Percentiles rank a stretch among this genome's conserved stretches.
These are phyloP conservation scores for Triangularia verruculosa DNA, from an alignment of 2,329 filamentous ascomycete genomes.

Conservation along the genomic window DNA sequence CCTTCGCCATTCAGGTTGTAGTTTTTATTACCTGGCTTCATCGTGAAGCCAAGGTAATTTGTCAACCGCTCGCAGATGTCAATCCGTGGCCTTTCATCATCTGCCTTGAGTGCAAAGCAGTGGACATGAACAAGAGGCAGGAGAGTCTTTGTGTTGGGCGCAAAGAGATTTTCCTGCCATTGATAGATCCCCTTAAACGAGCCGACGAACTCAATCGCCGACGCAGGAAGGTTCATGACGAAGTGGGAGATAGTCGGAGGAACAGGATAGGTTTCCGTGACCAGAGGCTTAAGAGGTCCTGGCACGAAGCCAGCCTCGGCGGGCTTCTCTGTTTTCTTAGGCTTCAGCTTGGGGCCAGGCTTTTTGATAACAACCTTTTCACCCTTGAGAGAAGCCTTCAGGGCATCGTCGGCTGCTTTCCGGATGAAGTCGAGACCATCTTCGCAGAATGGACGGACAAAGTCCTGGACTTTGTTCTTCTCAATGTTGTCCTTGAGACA, in stretches of 20 bases:
- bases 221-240: slow-evolving; percentile 95
- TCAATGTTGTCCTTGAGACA: slow-evolving; percentile 67
- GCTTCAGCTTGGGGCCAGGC: slow-evolving; percentile 11
- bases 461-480: slow-evolving; percentile 76
- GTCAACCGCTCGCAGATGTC: slow-evolving; percentile 68
- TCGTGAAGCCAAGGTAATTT: slow-evolving; percentile 54
- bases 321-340: background rate
- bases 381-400: slow-evolving; percentile 44
- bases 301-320: background rate
- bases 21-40: slow-evolving; percentile 39
- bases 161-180: slow-evolving; percentile 65
- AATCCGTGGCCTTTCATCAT: slow-evolving; percentile 63
- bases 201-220: slow-evolving; percentile 77
- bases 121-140: slow-evolving; percentile 90
- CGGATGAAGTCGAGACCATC: slow-evolving; percentile 82
- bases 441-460: slow-evolving; percentile 74
- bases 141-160: slow-evolving; percentile 53
- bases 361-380: slow-evolving; percentile 55
- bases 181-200: slow-evolving; percentile 76
- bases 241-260: slow-evolving; percentile 85
- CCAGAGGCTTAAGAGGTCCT: slow-evolving; percentile 9
- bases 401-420: slow-evolving; percentile 60
- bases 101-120: slow-evolving; percentile 83
- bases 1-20: slow-evolving; percentile 47
- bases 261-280: slow-evolving; percentile 46